These are phyloP conservation scores for Rhizopogon rudus DNA, from an alignment of 768 basidiomycete species.

Conservation along the genomic window DNA sequence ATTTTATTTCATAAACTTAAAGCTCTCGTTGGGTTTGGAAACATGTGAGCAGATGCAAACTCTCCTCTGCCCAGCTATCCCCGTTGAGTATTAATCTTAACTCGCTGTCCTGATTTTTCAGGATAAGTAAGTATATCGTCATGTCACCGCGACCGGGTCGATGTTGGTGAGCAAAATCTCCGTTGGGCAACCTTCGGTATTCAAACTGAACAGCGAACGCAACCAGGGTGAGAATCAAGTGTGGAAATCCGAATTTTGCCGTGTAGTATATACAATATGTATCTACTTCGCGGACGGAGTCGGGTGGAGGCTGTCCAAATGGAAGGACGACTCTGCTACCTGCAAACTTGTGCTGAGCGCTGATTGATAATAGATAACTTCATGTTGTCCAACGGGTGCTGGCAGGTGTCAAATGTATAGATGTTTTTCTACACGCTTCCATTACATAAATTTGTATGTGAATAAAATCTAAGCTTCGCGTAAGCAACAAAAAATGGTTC, in stretches of 20 bases:
- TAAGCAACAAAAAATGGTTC: conserved; percentile 33
- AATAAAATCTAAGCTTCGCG: too few relatives aligned
- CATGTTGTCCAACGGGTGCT: too few relatives aligned
- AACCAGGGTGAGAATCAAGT: too few relatives aligned
- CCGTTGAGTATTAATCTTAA: background rate
- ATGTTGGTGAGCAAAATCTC: background rate
- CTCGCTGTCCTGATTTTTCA: background rate
- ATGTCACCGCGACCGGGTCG: background rate
- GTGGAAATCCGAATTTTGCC: background rate
- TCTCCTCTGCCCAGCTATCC: background rate
- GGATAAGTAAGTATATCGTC: background rate
- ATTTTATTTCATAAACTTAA: background rate
- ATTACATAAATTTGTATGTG: too few relatives aligned
- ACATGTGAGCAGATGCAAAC: background rate
- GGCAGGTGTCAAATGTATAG: too few relatives aligned
- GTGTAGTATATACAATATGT: background rate
- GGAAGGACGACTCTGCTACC: too few relatives aligned
- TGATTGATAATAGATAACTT: too few relatives aligned
- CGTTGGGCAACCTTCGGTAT: background rate
- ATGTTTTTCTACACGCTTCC: too few relatives aligned
- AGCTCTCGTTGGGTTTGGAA: background rate
- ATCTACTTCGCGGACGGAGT: background rate
- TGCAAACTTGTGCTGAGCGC: too few relatives aligned
- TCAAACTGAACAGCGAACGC: background rate
- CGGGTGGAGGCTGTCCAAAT: too few relatives aligned